Base-by-base conservation (phyloP, 192 early-diverging fungal genomes). In the Fimicolochytrium jonesii region DNA sequence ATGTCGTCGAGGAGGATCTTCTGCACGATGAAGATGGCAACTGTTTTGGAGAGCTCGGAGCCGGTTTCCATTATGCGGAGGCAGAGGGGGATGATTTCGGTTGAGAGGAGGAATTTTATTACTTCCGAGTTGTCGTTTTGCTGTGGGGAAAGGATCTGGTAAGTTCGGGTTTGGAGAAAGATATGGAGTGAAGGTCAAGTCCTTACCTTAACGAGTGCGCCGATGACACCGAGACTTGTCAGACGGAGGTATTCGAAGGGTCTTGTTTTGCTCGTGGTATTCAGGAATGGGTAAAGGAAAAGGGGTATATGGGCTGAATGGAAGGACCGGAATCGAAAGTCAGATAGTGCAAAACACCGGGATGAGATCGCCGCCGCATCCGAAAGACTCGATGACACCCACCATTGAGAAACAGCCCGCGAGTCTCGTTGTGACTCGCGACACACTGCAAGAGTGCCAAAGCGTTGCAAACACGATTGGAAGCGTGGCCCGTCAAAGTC, bases 51-150 rank as follows among this genome's bases (percentile, higher is more conserved):
- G 35, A 97, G 84, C 67, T 98, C 95, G 64, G 85, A 88, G 33
- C 95, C 95, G 57, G 90, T 92, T 67, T 98, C 95, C 92, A 98
- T 95, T 64, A 98, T 98, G 59, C 95, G 88, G n/a, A 98, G 76
- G 68, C 94, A 97, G 18, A 98, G 85, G 1, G 95, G 95, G 59
- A 98, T 89, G 60, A 98, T 97, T 77, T 98, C 95, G 32, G 95
- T 97, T 18, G 89, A 90, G 3, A 98, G 79, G 56, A 98, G 79
- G 65, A 97, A 98, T 31, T 85, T 88, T 70, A 95, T 97, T 6
- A 97, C 92, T 48, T 98, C 95, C 36, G 90, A 86, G 72, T 88
- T 95, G 76, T 98, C 95, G 60, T 95, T 92, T 86, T 88, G 71
- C 25, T 56, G 56, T 25, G 33, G 35, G 31, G 17, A 30, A 53